Evolutionary conservation across 768 basidiomycete species (phyloP).

Genomic region (Lactarius pseudohatsudake): DNA sequence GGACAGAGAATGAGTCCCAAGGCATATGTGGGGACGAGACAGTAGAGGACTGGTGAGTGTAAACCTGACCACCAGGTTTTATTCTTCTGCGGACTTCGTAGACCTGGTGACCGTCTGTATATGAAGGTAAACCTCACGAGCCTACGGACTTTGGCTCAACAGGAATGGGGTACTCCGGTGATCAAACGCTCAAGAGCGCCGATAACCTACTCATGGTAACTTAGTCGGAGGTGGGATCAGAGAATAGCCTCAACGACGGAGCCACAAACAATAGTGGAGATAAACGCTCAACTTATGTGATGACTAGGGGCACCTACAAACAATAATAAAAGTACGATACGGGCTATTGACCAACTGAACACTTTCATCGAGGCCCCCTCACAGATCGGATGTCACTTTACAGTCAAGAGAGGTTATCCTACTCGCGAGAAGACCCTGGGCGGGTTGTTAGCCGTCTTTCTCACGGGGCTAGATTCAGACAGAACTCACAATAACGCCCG

Average conservation of each 20-base stretch:
- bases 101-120: too few species aligned
- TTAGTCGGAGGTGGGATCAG: background rate
- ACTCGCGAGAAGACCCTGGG: slow-evolving; percentile 18
- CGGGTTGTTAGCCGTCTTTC: background rate
- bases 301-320: background rate
- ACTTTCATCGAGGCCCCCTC: background rate
- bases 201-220: background rate
- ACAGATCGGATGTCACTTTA: background rate
- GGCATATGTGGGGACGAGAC: background rate
- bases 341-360: background rate
- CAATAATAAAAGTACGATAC: background rate
- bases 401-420: background rate
- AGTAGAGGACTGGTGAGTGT: background rate
- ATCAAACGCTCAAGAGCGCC: background rate
- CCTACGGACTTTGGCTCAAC: background rate
- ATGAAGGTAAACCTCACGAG: too few species aligned
- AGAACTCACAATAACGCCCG: slow-evolving; percentile 12
- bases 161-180: background rate
- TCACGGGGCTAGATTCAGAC: background rate
- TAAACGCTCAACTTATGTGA: background rate
- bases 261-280: background rate
- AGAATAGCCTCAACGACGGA: background rate
- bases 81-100: background rate
- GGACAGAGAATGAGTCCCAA: background rate
- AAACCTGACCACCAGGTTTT: background rate